Conservation (phyloP, 768 basidiomycete genomes). For the Lactifluus subvellereus region DNA sequence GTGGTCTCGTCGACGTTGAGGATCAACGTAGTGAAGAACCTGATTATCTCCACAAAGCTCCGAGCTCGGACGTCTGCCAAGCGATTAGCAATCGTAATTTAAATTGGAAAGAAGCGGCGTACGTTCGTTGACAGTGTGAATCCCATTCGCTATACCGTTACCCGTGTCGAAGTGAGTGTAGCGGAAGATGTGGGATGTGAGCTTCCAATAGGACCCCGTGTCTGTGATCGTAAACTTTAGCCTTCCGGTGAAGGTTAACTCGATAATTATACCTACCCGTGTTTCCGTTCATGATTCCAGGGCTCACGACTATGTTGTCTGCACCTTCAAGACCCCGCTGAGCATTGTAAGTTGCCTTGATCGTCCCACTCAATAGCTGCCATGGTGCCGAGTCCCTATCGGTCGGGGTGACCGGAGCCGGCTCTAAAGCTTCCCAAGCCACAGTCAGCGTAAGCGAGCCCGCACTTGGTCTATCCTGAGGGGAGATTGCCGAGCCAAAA, state of each 20-base stretch:
- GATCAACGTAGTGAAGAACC: conserved; percentile 62
- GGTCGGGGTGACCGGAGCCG: conserved; percentile 41
- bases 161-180: conserved; percentile 25
- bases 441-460: conserved; percentile 36
- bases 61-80: conserved; percentile 43
- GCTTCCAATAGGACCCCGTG: conserved; percentile 21
- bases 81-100: not conserved
- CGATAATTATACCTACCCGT: conserved; percentile 29
- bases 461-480: conserved; percentile 26
- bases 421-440: conserved; percentile 34
- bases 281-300: conserved; percentile 36
- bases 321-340: conserved; percentile 27
- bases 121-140: conserved; percentile 75
- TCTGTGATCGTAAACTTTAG: conserved; percentile 6
- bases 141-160: conserved; percentile 28
- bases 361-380: conserved; percentile 40
- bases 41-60: conserved; percentile 55
- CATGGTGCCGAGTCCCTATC: conserved; percentile 34
- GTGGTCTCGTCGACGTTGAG: conserved; percentile 57
- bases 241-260: not conserved
- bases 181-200: conserved; percentile 21
- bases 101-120: conserved; percentile 23
- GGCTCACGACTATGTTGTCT: conserved; percentile 34
- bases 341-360: conserved; percentile 35
- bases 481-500: conserved; percentile 34